Conservation (phyloP, 75 land plant genomes). For the Pinus albicaulis region DNA sequence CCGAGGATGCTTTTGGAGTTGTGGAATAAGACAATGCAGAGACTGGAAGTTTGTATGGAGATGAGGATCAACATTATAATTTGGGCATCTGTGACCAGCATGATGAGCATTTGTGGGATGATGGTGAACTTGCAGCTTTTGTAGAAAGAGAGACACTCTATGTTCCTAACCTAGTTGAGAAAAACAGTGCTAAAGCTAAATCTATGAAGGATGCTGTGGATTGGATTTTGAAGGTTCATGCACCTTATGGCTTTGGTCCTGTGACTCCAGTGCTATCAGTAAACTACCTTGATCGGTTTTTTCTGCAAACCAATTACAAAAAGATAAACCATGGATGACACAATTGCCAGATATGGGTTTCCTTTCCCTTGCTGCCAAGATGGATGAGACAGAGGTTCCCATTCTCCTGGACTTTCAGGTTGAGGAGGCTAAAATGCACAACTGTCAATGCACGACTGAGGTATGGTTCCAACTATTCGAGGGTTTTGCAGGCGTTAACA, state of each 20-base stretch:
- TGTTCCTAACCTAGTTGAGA: conserved; percentile 12
- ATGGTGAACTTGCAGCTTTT: neutral
- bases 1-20: conserved; percentile 1
- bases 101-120: neutral
- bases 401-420: conserved; percentile 76
- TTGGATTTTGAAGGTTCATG: conserved; percentile 53
- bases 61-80: neutral
- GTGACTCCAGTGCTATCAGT: conserved; percentile 52
- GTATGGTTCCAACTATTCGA: no score
- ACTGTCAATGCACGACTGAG: no score
- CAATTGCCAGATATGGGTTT: conserved; percentile 68
- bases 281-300: conserved; percentile 63
- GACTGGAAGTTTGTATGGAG: neutral
- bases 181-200: conserved; percentile 22
- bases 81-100: neutral
- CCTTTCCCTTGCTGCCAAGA: conserved; percentile 80
- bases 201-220: conserved; percentile 46
- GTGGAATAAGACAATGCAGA: neutral
- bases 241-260: conserved; percentile 11
- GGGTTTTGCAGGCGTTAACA: no score
- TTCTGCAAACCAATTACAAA: neutral
- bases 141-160: neutral
- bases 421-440: no score
- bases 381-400: conserved; percentile 84
- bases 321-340: conserved; percentile 65